Conservation (phyloP, 805 yeast species). For the Ogataea angusta region DNA sequence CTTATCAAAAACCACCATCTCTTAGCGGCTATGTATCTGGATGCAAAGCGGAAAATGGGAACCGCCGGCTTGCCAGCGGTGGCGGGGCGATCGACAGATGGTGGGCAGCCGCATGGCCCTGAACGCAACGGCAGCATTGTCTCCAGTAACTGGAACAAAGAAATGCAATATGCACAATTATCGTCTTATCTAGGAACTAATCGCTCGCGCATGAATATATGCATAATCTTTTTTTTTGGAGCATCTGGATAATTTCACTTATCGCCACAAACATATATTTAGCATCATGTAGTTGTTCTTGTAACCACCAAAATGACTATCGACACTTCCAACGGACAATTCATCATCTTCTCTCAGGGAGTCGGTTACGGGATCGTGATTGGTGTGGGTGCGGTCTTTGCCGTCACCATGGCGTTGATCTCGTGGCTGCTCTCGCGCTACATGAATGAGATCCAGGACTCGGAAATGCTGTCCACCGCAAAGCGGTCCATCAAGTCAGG, state of each 20-base stretch:
- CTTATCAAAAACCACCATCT: neutral
- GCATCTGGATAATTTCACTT: neutral
- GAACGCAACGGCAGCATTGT: too few species aligned
- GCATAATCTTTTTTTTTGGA: too few species aligned
- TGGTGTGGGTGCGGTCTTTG: constrained; percentile 46
- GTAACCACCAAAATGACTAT: constrained; percentile 3
- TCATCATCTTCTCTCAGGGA: constrained; percentile 20
- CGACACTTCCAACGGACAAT: constrained; percentile 10
- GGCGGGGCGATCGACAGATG: too few species aligned
- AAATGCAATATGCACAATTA: too few species aligned
- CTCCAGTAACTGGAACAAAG: too few species aligned
- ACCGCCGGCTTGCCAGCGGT: too few species aligned
- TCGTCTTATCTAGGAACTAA: too few species aligned
- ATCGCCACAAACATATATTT: too few species aligned
- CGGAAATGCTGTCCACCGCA: constrained; percentile 41
- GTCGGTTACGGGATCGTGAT: constrained; percentile 42
- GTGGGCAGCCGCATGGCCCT: too few species aligned
- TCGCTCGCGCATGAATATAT: too few species aligned
- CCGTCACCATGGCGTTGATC: constrained; percentile 36
- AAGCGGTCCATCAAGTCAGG: constrained; percentile 37
- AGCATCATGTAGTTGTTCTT: too few species aligned
- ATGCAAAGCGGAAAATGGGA: too few species aligned
- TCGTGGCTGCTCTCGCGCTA: constrained; percentile 35
- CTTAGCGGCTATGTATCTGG: neutral
- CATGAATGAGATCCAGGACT: constrained; percentile 40